These are phyloP conservation scores for Fusarium sp. DNA, from an alignment of 2,329 filamentous ascomycete genomes.

Conservation along the genomic window DNA sequence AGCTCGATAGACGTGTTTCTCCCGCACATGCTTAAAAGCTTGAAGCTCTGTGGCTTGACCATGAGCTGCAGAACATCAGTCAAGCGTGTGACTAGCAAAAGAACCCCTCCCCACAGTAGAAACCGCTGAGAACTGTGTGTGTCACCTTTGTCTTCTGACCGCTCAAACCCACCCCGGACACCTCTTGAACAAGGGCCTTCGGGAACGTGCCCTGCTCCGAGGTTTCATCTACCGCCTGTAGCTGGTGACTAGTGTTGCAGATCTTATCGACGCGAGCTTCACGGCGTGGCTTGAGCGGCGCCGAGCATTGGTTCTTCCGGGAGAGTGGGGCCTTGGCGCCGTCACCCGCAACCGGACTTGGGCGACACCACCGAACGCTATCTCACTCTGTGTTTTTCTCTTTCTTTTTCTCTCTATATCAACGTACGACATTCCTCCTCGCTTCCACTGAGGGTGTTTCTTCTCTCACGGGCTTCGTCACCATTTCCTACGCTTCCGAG, in stretches of 20 bases:
- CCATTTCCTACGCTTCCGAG: neutral
- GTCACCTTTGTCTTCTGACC: neutral
- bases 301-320: conserved; percentile 27
- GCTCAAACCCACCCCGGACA: neutral
- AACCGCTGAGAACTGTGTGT: neutral
- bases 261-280: neutral
- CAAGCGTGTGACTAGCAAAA: neutral
- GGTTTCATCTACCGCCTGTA: neutral
- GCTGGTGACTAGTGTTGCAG: conserved; percentile 2
- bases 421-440: neutral
- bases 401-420: neutral
- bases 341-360: conserved; percentile 13
- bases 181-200: neutral
- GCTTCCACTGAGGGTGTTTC: neutral
- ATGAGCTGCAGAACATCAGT: neutral
- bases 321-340: neutral
- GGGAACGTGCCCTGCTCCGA: conserved; percentile 1
- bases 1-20: neutral
- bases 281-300: conserved; percentile 32
- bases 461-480: neutral
- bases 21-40: neutral
- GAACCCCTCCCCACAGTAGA: neutral
- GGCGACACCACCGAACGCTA: conserved; percentile 1
- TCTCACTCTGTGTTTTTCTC: neutral
- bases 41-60: neutral